Evolutionary conservation across 306 rosid genomes (phyloP).

Genomic region (Rubus parviflorus): DNA sequence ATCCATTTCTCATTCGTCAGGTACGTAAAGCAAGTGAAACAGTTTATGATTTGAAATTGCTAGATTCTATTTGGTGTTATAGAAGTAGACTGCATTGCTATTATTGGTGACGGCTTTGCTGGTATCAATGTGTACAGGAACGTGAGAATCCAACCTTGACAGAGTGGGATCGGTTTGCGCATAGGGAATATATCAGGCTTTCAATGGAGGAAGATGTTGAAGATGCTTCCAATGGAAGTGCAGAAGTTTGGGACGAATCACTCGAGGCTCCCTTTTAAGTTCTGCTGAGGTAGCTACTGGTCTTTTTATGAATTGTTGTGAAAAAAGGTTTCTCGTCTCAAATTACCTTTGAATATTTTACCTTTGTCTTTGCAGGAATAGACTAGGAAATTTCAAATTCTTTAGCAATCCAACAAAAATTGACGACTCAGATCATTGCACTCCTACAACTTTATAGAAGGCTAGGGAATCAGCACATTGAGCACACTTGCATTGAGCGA

Average conservation of each 20-base stretch:
- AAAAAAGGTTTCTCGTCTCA: not conserved
- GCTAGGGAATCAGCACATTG: slow-evolving; percentile 28
- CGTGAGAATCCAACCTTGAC: slow-evolving; percentile 99
- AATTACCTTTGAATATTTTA: not conserved
- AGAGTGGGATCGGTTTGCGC: slow-evolving; percentile 99
- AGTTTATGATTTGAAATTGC: not conserved
- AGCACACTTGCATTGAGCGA: not conserved
- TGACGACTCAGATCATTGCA: slow-evolving; percentile 29
- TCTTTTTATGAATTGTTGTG: not conserved
- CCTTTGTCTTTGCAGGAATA: slow-evolving; percentile 38
- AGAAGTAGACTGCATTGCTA: slow-evolving; percentile 11
- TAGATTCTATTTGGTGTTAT: not conserved
- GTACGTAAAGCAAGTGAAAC: slow-evolving; percentile 37
- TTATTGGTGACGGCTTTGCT: slow-evolving; percentile 34
- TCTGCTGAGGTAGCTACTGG: slow-evolving; percentile 26
- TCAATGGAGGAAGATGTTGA: slow-evolving; percentile 99
- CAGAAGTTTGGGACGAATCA: slow-evolving; percentile 99
- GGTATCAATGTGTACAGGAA: slow-evolving; percentile 59
- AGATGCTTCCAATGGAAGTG: slow-evolving; percentile 98
- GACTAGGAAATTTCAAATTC: slow-evolving; percentile 37
- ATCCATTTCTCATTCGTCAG: slow-evolving; percentile 99
- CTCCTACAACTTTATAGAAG: too few species aligned
- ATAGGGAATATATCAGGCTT: slow-evolving; percentile 98
- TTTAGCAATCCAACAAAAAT: slow-evolving; percentile 38
- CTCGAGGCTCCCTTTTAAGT: slow-evolving; percentile 92